phyloP scores from a whole-genome alignment of 306 rosid species.

The Inga leiocalycina region DNA sequence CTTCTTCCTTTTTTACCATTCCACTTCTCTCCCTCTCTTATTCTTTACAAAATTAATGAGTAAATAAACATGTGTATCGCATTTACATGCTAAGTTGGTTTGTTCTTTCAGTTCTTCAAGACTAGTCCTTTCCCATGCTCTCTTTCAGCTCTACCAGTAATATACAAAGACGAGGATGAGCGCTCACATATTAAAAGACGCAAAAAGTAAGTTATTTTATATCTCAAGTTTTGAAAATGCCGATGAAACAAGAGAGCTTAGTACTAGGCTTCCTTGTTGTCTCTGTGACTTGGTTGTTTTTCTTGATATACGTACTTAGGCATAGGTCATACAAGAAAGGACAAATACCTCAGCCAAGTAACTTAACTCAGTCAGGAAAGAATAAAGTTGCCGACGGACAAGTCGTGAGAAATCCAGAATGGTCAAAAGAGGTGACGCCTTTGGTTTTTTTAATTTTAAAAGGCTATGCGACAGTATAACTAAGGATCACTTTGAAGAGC shows the following conservation, averaged over 20 bases:
- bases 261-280: neutral
- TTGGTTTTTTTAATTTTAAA: neutral
- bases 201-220: conserved; percentile 32
- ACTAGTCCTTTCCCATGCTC: conserved; percentile 41
- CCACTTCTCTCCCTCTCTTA: too few species aligned
- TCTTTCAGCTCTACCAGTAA: conserved; percentile 36
- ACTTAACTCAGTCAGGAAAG: conserved; percentile 26
- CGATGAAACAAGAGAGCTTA: neutral
- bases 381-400: conserved; percentile 27
- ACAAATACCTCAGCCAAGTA: conserved; percentile 36
- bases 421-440: conserved; percentile 48
- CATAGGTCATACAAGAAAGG: conserved; percentile 42
- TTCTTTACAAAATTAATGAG: too few species aligned
- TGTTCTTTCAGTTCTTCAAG: conserved; percentile 46
- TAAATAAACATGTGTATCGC: neutral
- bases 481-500: neutral
- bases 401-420: conserved; percentile 31
- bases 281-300: conserved; percentile 24
- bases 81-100: neutral
- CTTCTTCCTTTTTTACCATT: neutral
- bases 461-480: neutral
- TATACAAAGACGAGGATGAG: conserved; percentile 40
- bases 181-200: conserved; percentile 34
- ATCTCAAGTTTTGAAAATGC: neutral
- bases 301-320: conserved; percentile 37